These are phyloP conservation scores for Erysimum cheiranthoides DNA, from an alignment of 345 rosid genomes.

Conservation along the genomic window DNA sequence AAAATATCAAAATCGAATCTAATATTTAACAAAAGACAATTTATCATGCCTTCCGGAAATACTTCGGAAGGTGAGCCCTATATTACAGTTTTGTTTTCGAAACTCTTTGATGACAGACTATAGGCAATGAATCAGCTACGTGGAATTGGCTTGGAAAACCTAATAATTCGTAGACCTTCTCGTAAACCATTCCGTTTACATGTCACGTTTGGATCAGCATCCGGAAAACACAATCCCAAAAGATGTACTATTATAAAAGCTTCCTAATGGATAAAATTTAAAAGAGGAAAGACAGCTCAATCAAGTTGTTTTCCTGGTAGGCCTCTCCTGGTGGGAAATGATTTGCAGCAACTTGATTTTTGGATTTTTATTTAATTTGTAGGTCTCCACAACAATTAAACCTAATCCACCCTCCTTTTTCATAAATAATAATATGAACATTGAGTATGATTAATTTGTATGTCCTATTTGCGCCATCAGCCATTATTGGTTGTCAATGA, in stretches of 20 bases:
- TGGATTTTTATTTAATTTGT: neutral
- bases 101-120: no score
- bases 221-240: neutral
- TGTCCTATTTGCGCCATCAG: constrained; percentile 33
- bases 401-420: constrained; percentile 39
- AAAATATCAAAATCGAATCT: no score
- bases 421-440: neutral
- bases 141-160: no score
- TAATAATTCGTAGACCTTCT: neutral
- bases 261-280: constrained; percentile 3
- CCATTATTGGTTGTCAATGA: constrained; percentile 34
- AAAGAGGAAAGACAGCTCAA: constrained; percentile 38
- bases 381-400: constrained; percentile 39
- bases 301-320: constrained; percentile 42
- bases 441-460: constrained; percentile 20
- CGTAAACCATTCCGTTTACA: neutral
- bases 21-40: no score
- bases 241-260: neutral
- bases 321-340: constrained; percentile 34
- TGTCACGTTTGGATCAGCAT: no score
- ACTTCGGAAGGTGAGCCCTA: no score
- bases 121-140: no score
- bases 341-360: constrained; percentile 33
- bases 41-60: no score
- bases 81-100: no score